These are phyloP conservation scores for Calocybe cyanea DNA, from an alignment of 768 basidiomycete species.

Conservation along the genomic window DNA sequence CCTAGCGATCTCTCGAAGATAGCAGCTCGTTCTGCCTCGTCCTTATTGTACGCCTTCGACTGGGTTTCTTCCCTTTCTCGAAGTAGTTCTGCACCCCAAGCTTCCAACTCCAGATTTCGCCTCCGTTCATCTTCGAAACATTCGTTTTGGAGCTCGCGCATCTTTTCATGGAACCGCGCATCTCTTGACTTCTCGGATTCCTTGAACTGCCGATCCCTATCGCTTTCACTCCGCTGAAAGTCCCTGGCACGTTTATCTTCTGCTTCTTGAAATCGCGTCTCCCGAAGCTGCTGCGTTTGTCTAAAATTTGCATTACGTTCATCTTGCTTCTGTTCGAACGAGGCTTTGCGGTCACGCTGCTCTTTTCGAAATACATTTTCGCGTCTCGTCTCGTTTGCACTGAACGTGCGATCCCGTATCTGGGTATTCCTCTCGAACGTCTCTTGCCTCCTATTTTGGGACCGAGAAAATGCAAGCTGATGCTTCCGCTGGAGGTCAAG, in stretches of 20 bases:
- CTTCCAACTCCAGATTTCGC: neutral
- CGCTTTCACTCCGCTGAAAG: neutral
- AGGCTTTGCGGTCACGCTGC: neutral
- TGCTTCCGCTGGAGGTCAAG: neutral
- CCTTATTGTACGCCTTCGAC: neutral
- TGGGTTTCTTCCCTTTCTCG: neutral
- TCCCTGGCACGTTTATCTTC: neutral
- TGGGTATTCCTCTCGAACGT: slow-evolving; percentile 1
- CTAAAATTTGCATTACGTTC: neutral
- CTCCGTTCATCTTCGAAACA: slow-evolving; percentile 2
- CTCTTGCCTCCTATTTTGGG: slow-evolving; percentile 5
- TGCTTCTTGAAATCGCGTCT: neutral
- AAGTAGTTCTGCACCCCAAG: slow-evolving; percentile 3
- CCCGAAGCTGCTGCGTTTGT: neutral
- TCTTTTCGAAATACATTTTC: neutral
- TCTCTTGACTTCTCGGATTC: neutral
- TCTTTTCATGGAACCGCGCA: neutral
- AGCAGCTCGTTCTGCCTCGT: neutral
- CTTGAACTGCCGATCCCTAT: neutral
- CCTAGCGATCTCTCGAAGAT: slow-evolving; percentile 2
- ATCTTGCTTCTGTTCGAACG: neutral
- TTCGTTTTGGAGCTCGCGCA: neutral
- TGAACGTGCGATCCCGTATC: slow-evolving; percentile 5
- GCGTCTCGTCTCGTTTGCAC: slow-evolving; percentile 5
- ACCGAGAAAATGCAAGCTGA: slow-evolving; percentile 1